Evolutionary conservation across 495 filamentous ascomycete genomes (phyloP).

Genomic region (Durotheca rogersii): DNA sequence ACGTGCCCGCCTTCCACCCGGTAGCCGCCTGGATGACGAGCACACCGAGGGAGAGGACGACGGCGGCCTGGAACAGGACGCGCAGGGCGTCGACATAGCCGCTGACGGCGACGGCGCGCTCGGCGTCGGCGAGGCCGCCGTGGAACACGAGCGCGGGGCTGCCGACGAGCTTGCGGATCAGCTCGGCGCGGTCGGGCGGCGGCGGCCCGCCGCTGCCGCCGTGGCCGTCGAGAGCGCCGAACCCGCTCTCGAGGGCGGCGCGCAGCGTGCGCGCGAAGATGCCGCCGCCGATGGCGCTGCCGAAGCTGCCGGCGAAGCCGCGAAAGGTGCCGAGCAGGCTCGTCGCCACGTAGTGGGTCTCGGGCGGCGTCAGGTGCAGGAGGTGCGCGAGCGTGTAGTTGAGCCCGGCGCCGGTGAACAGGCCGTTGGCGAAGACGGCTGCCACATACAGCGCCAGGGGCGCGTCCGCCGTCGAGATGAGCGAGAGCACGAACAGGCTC

Average conservation of each 20-base stretch:
- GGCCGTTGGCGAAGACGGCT: constrained; percentile 63
- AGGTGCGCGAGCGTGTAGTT: constrained; percentile 79
- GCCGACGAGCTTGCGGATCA: constrained; percentile 65
- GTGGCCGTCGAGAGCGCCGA: constrained; percentile 45
- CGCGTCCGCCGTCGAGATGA: constrained; percentile 52
- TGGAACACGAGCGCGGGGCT: constrained; percentile 63
- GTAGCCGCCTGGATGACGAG: constrained; percentile 65
- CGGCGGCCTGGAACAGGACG: constrained; percentile 58
- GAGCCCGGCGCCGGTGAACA: constrained; percentile 66
- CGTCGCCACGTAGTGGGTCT: constrained; percentile 69
- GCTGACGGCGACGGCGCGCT: constrained; percentile 60
- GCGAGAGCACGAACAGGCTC: constrained; percentile 50
- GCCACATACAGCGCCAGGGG: constrained; percentile 50
- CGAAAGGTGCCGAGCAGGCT: constrained; percentile 70
- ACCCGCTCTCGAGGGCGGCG: constrained; percentile 56
- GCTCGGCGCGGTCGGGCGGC: constrained; percentile 49
- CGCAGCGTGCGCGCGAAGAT: constrained; percentile 65
- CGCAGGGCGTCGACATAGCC: constrained; percentile 63
- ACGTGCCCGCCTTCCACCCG: constrained; percentile 58
- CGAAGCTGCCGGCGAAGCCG: constrained; percentile 73
- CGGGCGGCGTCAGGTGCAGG: constrained; percentile 61
- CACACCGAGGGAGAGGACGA: constrained; percentile 55
- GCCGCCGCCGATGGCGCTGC: constrained; percentile 73
- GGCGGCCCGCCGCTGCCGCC: too few relatives aligned
- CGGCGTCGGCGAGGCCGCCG: constrained; percentile 47